phyloP scores from a whole-genome alignment of 1,139 yeast species.

The Yamadazyma dushanensis region DNA sequence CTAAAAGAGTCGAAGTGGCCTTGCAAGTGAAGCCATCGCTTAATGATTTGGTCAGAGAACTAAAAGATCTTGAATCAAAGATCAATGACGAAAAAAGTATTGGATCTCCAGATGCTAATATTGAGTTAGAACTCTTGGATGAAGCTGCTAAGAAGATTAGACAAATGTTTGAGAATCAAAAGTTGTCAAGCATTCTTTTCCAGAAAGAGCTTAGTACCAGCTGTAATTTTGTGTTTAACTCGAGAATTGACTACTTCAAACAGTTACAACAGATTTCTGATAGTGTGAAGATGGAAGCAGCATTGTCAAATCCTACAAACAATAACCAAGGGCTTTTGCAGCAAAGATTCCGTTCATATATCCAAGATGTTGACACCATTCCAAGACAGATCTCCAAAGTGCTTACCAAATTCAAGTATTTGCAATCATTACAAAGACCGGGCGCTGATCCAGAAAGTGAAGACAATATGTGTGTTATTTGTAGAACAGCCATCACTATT shows the following conservation, averaged over 20 bases:
- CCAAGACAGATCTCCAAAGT: conserved; percentile 32
- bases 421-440: conserved; percentile 44
- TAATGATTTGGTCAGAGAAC: conserved; percentile 29
- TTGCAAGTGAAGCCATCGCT: conserved; percentile 33
- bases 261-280: conserved; percentile 87
- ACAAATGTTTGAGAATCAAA: conserved; percentile 42
- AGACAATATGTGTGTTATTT: conserved; percentile 67
- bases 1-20: conserved; percentile 24
- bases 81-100: conserved; percentile 18
- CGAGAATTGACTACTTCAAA: conserved; percentile 75
- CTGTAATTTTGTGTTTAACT: conserved; percentile 69
- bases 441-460: conserved; percentile 25
- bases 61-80: conserved; percentile 28
- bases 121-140: conserved; percentile 24
- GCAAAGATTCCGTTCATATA: conserved; percentile 4
- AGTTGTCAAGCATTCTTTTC: conserved; percentile 34
- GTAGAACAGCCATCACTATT: conserved; percentile 63
- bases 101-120: conserved; percentile 11
- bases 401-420: conserved; percentile 59
- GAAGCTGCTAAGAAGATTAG: conserved; percentile 25
- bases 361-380: conserved; percentile 1
- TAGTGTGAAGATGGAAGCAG: conserved; percentile 47
- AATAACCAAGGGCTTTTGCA: conserved; percentile 1
- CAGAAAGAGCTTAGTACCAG: conserved; percentile 51
- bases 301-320: conserved; percentile 4